Conservation (phyloP, 345 rosid genomes). For the Populus davidiana region DNA sequence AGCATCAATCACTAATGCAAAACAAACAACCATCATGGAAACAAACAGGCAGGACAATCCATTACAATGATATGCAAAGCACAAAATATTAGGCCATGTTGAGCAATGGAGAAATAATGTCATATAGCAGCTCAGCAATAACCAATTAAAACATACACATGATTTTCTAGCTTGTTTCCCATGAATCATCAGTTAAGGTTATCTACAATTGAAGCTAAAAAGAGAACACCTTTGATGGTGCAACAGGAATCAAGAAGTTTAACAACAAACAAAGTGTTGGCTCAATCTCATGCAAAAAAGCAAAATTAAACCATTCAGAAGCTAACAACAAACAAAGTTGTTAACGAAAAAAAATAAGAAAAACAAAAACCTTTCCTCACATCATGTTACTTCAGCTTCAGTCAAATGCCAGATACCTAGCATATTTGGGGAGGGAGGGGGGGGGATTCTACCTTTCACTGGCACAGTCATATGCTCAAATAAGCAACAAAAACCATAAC, state of each 20-base stretch:
- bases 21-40: not conserved
- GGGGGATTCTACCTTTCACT: too few species aligned
- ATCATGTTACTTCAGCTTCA: not conserved
- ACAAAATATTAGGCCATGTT: not conserved
- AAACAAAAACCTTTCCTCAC: too few species aligned
- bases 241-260: not conserved
- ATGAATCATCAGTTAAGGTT: not conserved
- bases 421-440: too few species aligned
- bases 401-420: too few species aligned
- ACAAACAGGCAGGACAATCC: not conserved
- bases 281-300: not conserved
- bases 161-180: not conserved
- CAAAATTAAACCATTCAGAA: not conserved
- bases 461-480: too few species aligned
- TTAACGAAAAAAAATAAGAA: too few species aligned
- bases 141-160: not conserved
- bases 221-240: not conserved
- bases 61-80: not conserved
- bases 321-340: not conserved
- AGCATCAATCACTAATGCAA: not conserved
- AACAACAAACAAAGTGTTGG: not conserved
- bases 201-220: not conserved
- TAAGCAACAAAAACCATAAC: too few species aligned
- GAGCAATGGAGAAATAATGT: not conserved
- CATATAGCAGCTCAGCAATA: not conserved